Evolutionary conservation across 2,329 filamentous ascomycete species (phyloP).

Genomic region (Pseudopyricularia cyperi): DNA sequence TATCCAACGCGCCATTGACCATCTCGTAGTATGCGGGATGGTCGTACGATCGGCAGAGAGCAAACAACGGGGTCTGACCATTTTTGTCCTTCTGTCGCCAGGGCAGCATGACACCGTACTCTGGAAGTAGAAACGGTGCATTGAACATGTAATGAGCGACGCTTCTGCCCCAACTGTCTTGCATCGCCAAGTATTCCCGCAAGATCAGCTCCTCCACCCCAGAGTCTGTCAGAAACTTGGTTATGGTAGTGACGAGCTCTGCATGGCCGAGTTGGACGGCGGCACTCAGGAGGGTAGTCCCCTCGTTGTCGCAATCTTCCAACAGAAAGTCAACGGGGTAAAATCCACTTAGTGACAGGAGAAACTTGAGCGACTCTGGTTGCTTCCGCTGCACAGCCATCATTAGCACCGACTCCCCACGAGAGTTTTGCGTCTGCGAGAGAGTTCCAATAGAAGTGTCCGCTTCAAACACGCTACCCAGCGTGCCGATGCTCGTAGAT

Average conservation of each 20-base stretch:
- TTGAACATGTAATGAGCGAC: slow-evolving; percentile 95
- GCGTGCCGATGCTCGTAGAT: slow-evolving; percentile 64
- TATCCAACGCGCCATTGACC: slow-evolving; percentile 69
- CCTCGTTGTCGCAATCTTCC: slow-evolving; percentile 77
- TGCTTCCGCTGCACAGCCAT: slow-evolving; percentile 69
- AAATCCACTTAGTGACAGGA: slow-evolving; percentile 64
- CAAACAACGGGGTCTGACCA: slow-evolving; percentile 94
- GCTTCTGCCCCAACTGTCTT: slow-evolving; percentile 78
- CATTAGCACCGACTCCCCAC: slow-evolving; percentile 78
- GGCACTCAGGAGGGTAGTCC: slow-evolving; percentile 77
- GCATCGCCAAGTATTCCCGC: slow-evolving; percentile 54
- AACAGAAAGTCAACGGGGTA: slow-evolving; percentile 61
- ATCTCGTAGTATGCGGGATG: slow-evolving; percentile 76
- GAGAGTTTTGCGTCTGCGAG: slow-evolving; percentile 54
- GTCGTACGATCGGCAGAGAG: slow-evolving; percentile 89
- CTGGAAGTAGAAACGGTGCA: slow-evolving; percentile 64
- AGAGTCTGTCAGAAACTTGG: slow-evolving; percentile 51
- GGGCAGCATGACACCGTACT: slow-evolving; percentile 65
- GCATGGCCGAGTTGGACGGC: slow-evolving; percentile 74
- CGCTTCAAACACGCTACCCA: slow-evolving; percentile 62
- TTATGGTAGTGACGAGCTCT: slow-evolving; percentile 60
- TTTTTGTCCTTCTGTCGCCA: slow-evolving; percentile 93
- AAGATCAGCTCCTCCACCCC: slow-evolving; percentile 40
- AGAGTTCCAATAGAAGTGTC: slow-evolving; percentile 75
- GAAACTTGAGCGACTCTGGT: slow-evolving; percentile 60